A percentile compares a stretch with the other conserved stretches of the same genome.
Evolutionary conservation across 768 basidiomycete species (phyloP).

Genomic region (Strobilomyces dryophilus): DNA sequence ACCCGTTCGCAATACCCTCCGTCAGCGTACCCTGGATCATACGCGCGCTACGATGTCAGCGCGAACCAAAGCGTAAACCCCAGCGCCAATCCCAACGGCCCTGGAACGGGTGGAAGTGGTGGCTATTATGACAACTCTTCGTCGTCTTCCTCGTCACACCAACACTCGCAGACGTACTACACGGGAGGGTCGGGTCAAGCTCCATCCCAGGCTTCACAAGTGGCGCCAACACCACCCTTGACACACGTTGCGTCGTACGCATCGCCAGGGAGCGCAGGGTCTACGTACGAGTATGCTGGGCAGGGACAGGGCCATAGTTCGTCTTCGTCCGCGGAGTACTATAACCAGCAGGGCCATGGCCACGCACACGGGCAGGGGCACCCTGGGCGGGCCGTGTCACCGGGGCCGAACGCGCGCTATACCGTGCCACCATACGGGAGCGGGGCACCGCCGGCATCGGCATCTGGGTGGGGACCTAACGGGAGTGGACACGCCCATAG

Average conservation of each 20-base stretch:
- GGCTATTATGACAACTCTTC: slow-evolving; percentile 27
- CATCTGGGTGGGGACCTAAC: slow-evolving; percentile 18
- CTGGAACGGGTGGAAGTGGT: slow-evolving; percentile 9
- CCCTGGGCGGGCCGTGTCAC: slow-evolving; percentile 15
- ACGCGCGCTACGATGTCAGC: slow-evolving; percentile 29
- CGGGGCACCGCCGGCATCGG: neutral
- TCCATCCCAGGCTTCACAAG: slow-evolving; percentile 17
- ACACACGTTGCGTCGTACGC: slow-evolving; percentile 21
- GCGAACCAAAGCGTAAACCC: slow-evolving; percentile 14
- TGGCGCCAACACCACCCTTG: slow-evolving; percentile 11
- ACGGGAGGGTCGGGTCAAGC: slow-evolving; percentile 14
- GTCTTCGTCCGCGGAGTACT: slow-evolving; percentile 23
- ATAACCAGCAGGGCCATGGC: slow-evolving; percentile 17
- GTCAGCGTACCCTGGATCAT: slow-evolving; percentile 25
- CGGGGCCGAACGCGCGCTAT: slow-evolving; percentile 20
- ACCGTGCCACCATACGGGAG: slow-evolving; percentile 5
- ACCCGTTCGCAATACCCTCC: slow-evolving; percentile 24
- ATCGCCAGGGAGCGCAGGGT: slow-evolving; percentile 22
- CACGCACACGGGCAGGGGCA: slow-evolving; percentile 13
- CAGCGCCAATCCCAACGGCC: slow-evolving; percentile 8
- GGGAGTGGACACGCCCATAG: slow-evolving; percentile 12
- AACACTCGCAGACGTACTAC: slow-evolving; percentile 22
- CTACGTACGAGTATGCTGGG: slow-evolving; percentile 21
- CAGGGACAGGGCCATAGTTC: slow-evolving; percentile 19
- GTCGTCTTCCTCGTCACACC: slow-evolving; percentile 18